Base-by-base conservation (phyloP, 768 basidiomycete genomes). In the Lactifluus hygrophoroides region DNA sequence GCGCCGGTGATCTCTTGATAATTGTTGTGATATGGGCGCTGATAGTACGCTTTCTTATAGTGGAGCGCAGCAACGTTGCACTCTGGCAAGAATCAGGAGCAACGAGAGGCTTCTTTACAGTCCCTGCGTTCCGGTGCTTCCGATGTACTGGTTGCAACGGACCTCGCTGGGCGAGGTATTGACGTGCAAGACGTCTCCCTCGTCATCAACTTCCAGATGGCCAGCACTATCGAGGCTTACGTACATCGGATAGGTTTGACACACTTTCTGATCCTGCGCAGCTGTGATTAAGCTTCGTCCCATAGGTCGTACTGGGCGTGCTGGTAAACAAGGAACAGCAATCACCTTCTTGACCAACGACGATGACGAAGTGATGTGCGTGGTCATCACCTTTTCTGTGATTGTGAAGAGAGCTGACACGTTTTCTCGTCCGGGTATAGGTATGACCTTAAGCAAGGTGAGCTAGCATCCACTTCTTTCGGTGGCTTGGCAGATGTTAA, bases 191-290 rank as follows among this genome's bases (percentile, higher is more conserved):
- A 98, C 69, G 96, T 98, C 60, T 88, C 85, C 60, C 77, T 96
- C 51, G 95, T 98, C 62, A 85, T 98, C 77, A 98, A 98, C 72
- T 99, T 85, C 79, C 92, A 96, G 74, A 98, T 98, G 95, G 83
- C 94, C 5, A 83, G 81, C 66, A 91, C 88, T 21, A 98, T 99
- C 72, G 96, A 99, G 72, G 92, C 88, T 40, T 97, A 96, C 68
- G 92, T 98, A 46, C 95, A 98, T 73, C 88, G 95, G 71, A 97
- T 99, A 67, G 96, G 95, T 90, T 68, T 54, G 57, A 56, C 52
- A 47, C 57, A 34, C 38, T 28, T 32, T 10, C 21, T 48, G 16
- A 43, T 34, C 5, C 16, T 16, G 27, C 19, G 35, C 19, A 14
- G 9, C 46, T n/a, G 47, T 38, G 43, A 35, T 60, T 63, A 44